Conservation (phyloP, 345 rosid species). For the Acer saccharum region DNA sequence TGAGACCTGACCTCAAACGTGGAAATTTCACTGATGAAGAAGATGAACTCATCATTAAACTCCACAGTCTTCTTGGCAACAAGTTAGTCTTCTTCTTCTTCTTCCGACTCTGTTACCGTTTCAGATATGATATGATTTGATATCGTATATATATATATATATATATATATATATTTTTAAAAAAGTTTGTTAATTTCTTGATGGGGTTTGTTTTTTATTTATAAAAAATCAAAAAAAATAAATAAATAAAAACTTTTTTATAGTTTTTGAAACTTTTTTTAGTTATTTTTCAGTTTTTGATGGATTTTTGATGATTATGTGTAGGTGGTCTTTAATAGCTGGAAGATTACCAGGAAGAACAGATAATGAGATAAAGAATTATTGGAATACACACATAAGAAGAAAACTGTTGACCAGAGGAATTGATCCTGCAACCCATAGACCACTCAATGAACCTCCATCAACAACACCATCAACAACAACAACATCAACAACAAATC, state of each 20-base stretch:
- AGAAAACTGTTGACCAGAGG: conserved; percentile 68
- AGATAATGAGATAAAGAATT: conserved; percentile 77
- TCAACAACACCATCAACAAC: conserved; percentile 9
- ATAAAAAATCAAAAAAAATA: neutral
- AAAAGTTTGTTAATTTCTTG: neutral
- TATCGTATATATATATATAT: no score
- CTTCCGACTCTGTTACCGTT: no score
- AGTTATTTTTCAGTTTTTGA: neutral
- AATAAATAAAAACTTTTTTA: no score
- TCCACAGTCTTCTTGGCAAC: conserved; percentile 79
- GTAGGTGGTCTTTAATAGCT: conserved; percentile 60
- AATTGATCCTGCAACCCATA: conserved; percentile 66
- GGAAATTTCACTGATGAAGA: conserved; percentile 80
- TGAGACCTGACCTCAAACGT: conserved; percentile 79
- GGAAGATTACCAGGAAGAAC: conserved; percentile 78
- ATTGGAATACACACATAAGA: conserved; percentile 78
- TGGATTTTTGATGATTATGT: conserved; percentile 1
- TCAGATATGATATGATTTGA: no score
- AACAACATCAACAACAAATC: conserved; percentile 8
- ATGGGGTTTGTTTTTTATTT: no score
- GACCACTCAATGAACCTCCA: conserved; percentile 47
- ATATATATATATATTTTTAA: no score
- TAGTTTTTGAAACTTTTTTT: no score
- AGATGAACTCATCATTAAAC: conserved; percentile 80
- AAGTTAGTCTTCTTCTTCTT: conserved; percentile 41